A percentile compares a stretch with the other conserved stretches of the same genome.
phyloP scores from a whole-genome alignment of 441 rosid genomes.

The Croton setiger region DNA sequence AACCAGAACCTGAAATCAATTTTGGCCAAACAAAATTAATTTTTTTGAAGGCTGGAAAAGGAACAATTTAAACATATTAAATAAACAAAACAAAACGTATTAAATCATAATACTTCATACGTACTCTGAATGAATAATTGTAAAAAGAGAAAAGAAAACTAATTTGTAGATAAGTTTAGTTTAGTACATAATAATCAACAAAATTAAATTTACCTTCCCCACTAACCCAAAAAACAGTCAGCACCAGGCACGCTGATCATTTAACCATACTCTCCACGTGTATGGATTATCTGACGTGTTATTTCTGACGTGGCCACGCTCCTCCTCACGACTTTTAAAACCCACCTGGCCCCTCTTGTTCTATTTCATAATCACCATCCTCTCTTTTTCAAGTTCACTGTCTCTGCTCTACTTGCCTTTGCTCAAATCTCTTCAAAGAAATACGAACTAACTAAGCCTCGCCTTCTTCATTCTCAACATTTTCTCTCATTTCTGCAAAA shows the following conservation, averaged over 20 bases:
- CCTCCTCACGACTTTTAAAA: conserved; percentile 23
- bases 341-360: conserved; percentile 6
- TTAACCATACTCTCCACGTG: conserved; percentile 32
- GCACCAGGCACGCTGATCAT: conserved; percentile 27
- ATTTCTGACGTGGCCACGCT: conserved; percentile 35
- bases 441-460: not conserved
- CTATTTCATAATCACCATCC: not conserved
- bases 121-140: no score
- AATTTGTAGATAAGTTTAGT: no score
- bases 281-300: conserved; percentile 20
- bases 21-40: no score
- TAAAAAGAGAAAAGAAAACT: no score
- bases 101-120: no score
- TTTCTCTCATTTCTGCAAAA: not conserved
- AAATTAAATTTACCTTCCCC: not conserved
- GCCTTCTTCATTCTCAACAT: not conserved
- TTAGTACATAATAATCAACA: not conserved
- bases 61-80: no score
- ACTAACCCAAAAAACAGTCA: not conserved
- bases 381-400: not conserved
- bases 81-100: no score
- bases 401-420: not conserved
- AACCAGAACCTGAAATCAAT: no score
- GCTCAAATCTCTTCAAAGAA: no score
- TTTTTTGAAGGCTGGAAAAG: no score